Conservation (phyloP, 1,139 yeast genomes). For the Entelexis paramagnoliae region DNA sequence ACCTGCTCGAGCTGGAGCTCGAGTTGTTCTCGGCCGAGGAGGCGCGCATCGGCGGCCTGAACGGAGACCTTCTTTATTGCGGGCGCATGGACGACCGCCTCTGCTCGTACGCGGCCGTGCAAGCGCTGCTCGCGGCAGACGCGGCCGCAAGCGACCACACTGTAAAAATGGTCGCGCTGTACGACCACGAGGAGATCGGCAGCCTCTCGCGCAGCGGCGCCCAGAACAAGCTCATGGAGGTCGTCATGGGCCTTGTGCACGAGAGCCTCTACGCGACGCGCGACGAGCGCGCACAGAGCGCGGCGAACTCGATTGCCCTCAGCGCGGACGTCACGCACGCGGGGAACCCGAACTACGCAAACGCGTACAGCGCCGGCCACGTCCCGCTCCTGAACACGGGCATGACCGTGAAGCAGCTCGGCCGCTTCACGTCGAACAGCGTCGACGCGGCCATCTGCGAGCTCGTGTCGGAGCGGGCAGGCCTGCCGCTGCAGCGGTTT, state of each 20-base stretch:
- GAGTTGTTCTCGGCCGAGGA: conserved; percentile 75
- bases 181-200: conserved; percentile 95
- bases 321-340: conserved; percentile 98
- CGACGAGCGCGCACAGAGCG: conserved; percentile 47
- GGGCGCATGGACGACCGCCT: conserved; percentile 89
- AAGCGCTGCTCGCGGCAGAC: conserved; percentile 53
- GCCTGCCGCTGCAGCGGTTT: conserved; percentile 50
- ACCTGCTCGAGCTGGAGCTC: conserved; percentile 83
- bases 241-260: conserved; percentile 53
- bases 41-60: conserved; percentile 74
- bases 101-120: conserved; percentile 59
- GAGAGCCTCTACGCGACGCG: conserved; percentile 12
- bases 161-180: conserved; percentile 50
- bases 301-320: conserved; percentile 71
- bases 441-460: conserved; percentile 77
- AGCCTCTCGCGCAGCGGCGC: conserved; percentile 94
- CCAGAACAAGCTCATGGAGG: conserved; percentile 79
- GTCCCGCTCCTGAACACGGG: conserved; percentile 77
- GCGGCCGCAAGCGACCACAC: conserved; percentile 46
- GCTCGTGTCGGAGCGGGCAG: conserved; percentile 53
- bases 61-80: conserved; percentile 82
- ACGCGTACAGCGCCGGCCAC: conserved; percentile 64
- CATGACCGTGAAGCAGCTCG: conserved; percentile 92
- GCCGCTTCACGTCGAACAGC: conserved; percentile 87
- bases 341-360: conserved; percentile 80